Base-by-base conservation (phyloP, 352 stramenopile genomes). In the Globisporangium uncinulatum region DNA sequence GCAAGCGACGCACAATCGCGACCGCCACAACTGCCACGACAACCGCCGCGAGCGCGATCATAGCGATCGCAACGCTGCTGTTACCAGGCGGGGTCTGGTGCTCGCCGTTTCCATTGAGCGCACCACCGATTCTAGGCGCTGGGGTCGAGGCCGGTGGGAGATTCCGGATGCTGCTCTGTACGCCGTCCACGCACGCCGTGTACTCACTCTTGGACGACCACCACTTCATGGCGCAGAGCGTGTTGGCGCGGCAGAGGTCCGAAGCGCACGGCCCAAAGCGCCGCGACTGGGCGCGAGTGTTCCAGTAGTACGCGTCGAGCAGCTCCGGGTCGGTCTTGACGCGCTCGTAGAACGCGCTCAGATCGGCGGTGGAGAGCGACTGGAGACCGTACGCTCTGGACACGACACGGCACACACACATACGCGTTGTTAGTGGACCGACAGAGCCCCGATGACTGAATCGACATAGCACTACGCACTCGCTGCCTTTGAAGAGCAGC, bases 211-310 rank as follows among this genome's bases (percentile, higher is more conserved):
- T 73, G 2, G 80, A 90, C 15, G 76, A 75, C 79, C 82, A 93
- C 83, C 83, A 94, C 51, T 85, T 83, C 14, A 90, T 55, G 2
- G 79, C 83, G 46, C 83, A 94, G 32, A 87, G 57, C 51, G 76
- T 79, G 29, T 75, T 49, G 5, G 77, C 76, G 49, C 79, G 76
- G 41, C 81, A 94, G 0, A 62, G n/a, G 24, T 70, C 67, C 9
- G 54, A 53, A 5, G 63, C 32, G 50, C 85, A 95, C 6, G 67
- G 75, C 37, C 56, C 19, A 36, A 74, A 57, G 17, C 73, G 73
- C 43, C 65, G 63, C 10, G 81, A 89, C 56, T 76, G 69, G 11
- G 79, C 85, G 59, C 87, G 86, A 70, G 85, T 92, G 67, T 94
- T 87, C 63, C 66, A 83, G 58, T 87, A 87, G 70, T 94, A 94